Conservation (phyloP, 2,329 filamentous ascomycete genomes). For the Septoria petroselini region DNA sequence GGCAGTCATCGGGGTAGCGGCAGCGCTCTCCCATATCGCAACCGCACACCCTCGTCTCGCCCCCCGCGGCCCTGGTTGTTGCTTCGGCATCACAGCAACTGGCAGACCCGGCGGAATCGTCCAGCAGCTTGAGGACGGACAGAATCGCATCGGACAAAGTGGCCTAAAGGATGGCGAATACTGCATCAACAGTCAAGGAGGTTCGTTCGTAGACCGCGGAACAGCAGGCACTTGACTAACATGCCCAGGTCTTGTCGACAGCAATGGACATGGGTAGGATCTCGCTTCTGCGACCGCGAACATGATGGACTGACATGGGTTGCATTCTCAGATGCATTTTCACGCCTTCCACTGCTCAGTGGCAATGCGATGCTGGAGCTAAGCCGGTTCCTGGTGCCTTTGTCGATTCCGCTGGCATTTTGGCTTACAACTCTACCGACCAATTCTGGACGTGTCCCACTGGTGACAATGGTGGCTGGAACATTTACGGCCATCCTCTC, state of each 20-base stretch:
- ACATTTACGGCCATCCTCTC: conserved; percentile 51
- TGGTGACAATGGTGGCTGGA: conserved; percentile 53
- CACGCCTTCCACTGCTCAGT: conserved; percentile 57
- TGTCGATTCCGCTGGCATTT: conserved; percentile 51
- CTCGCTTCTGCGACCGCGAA: background rate
- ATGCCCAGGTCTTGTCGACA: conserved; percentile 50
- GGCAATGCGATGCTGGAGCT: conserved; percentile 60
- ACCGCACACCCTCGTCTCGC: background rate
- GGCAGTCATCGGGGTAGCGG: background rate
- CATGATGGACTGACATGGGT: background rate
- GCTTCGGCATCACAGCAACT: conserved; percentile 52
- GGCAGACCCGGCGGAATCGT: conserved; percentile 48
- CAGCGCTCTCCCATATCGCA: background rate
- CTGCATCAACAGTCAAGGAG: conserved; percentile 53
- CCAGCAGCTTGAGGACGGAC: conserved; percentile 61
- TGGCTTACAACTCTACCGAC: conserved; percentile 52
- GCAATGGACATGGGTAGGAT: conserved; percentile 50
- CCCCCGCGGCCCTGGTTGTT: conserved; percentile 34
- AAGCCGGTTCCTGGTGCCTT: conserved; percentile 55
- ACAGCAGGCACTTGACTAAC: background rate
- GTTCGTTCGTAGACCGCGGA: conserved; percentile 17
- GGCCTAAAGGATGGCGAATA: conserved; percentile 47
- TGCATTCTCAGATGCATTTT: conserved; percentile 56
- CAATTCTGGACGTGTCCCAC: conserved; percentile 62
- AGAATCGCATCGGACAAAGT: conserved; percentile 56